Evolutionary conservation across 345 rosid species (phyloP).

Genomic region (Rhodamnia rubescens): DNA sequence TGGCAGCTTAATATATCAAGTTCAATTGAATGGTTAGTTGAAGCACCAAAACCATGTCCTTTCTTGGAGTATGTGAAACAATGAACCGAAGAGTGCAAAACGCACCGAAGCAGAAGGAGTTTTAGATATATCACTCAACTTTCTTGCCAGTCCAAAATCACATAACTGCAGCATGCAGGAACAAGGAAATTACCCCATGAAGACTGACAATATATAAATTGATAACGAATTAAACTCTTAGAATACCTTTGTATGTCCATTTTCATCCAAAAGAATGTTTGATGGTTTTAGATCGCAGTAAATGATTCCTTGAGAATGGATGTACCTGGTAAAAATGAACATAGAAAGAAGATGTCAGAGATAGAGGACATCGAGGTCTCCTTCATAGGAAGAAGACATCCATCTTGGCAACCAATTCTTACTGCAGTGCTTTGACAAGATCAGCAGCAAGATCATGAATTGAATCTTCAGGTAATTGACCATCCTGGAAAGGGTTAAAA

Average conservation of each 20-base stretch:
- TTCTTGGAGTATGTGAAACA: not conserved
- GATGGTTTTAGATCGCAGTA: conserved; percentile 97
- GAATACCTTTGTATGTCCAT: conserved; percentile 73
- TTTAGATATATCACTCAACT: conserved; percentile 61
- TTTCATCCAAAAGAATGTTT: conserved; percentile 88
- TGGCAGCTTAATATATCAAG: conserved; percentile 28
- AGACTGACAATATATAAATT: not conserved
- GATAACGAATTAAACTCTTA: not conserved
- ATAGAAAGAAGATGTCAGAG: conserved; percentile 3
- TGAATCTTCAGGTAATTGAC: conserved; percentile 85
- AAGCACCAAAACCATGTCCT: conserved; percentile 1
- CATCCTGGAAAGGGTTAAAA: conserved; percentile 44
- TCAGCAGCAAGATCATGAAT: conserved; percentile 65
- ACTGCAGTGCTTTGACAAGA: conserved; percentile 81
- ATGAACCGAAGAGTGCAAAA: not conserved
- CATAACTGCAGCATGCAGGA: conserved; percentile 62
- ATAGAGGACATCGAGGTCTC: not conserved
- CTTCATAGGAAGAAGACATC: not conserved
- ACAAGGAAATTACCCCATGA: not conserved
- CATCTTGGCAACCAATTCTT: conserved; percentile 16
- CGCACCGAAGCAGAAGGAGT: conserved; percentile 63
- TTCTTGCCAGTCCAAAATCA: conserved; percentile 93
- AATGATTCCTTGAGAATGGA: conserved; percentile 87
- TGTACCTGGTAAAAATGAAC: conserved; percentile 29
- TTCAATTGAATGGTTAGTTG: not conserved